A percentile compares a stretch with the other conserved stretches of the same genome.
These are phyloP conservation scores for Metschnikowia lochheadii DNA, from an alignment of 805 yeast genomes.

Conservation along the genomic window DNA sequence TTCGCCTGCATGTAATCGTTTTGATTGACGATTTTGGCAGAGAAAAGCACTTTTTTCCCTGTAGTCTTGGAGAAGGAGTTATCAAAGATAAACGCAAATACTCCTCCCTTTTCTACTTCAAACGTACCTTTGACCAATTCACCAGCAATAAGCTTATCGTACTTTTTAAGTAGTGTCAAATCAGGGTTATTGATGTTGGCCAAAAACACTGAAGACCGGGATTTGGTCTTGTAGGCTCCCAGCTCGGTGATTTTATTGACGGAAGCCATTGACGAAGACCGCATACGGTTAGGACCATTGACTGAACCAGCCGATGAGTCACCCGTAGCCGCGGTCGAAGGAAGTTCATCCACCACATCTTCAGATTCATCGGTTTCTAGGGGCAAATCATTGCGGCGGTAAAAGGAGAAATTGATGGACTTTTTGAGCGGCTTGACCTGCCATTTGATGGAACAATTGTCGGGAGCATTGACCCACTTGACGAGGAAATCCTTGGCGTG, in stretches of 20 bases:
- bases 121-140: constrained; percentile 60
- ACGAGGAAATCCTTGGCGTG: constrained; percentile 86
- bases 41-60: constrained; percentile 74
- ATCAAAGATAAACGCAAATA: constrained; percentile 86
- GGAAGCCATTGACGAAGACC: constrained; percentile 31
- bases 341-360: background rate
- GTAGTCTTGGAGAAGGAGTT: constrained; percentile 85
- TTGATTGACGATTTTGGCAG: constrained; percentile 24
- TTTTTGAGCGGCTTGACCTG: constrained; percentile 68
- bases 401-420: constrained; percentile 40
- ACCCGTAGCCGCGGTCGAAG: background rate
- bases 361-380: background rate
- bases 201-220: constrained; percentile 37
- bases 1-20: background rate
- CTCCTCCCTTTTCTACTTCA: constrained; percentile 58
- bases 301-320: background rate
- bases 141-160: constrained; percentile 50
- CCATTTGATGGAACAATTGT: constrained; percentile 65
- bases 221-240: constrained; percentile 28
- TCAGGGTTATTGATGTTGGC: constrained; percentile 38
- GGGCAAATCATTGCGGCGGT: constrained; percentile 26
- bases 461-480: constrained; percentile 84
- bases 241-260: constrained; percentile 34
- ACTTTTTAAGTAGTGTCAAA: constrained; percentile 51
- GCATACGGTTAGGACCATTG: constrained; percentile 6